phyloP scores from a whole-genome alignment of 83 land plant species.

The Thuja plicata region DNA sequence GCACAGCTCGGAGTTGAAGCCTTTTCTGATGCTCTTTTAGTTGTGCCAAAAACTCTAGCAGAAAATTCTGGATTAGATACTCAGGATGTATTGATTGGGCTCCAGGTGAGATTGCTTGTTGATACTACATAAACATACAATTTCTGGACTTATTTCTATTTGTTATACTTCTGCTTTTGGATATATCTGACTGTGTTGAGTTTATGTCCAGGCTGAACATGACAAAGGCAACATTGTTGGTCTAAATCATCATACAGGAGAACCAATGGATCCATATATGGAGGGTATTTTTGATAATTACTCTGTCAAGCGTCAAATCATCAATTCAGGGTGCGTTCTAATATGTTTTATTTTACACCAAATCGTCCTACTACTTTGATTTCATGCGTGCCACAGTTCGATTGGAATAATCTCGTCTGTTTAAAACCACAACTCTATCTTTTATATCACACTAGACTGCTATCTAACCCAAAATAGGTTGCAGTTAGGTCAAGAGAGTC shows the following conservation, averaged over 20 bases:
- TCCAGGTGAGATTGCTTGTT: conserved; percentile 43
- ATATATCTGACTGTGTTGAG: background rate
- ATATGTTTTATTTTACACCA: background rate
- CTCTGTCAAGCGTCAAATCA: conserved; percentile 94
- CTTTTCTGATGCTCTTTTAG: conserved; percentile 93
- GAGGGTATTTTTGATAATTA: conserved; percentile 98
- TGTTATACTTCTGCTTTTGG: background rate
- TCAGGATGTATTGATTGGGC: conserved; percentile 84
- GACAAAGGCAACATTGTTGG: conserved; percentile 94
- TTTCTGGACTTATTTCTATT: background rate
- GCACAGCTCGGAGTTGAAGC: conserved; percentile 95
- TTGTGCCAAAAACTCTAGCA: conserved; percentile 94
- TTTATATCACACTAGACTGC: background rate
- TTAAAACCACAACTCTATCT: background rate
- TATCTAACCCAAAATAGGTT: background rate
- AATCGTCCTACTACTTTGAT: background rate
- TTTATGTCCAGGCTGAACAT: conserved; percentile 72
- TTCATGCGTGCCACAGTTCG: background rate
- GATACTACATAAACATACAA: background rate
- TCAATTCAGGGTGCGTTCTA: conserved; percentile 78
- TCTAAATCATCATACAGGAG: conserved; percentile 83
- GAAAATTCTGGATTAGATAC: conserved; percentile 99
- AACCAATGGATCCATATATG: conserved; percentile 91
- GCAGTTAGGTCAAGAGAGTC: background rate
- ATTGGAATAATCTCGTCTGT: background rate